A percentile compares a stretch with the other conserved stretches of the same genome.
phyloP scores from a whole-genome alignment of 805 yeast genomes.

The Ogataea zsoltii region DNA sequence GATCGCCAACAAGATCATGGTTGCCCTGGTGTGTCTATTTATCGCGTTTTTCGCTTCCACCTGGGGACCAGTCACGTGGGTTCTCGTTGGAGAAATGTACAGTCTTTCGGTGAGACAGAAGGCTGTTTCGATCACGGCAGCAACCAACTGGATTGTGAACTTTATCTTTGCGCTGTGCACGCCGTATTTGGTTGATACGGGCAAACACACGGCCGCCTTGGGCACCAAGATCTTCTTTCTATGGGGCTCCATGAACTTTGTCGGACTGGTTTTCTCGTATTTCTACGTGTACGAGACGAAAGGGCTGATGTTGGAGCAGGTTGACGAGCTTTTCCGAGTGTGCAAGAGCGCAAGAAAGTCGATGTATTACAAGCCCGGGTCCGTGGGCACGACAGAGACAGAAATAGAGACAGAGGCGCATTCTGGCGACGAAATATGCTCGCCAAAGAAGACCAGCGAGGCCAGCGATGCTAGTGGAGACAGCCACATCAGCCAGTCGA shows the following conservation, averaged over 20 bases:
- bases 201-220: conserved; percentile 63
- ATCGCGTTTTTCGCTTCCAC: conserved; percentile 77
- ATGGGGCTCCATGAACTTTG: conserved; percentile 72
- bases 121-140: conserved; percentile 73
- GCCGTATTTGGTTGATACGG: conserved; percentile 72
- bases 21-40: conserved; percentile 67
- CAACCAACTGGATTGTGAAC: conserved; percentile 80
- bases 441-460: background rate
- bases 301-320: conserved; percentile 78
- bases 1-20: conserved; percentile 53
- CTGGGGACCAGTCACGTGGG: conserved; percentile 88
- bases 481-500: too few species aligned
- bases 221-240: conserved; percentile 75
- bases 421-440: background rate
- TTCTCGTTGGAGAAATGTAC: conserved; percentile 61
- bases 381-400: background rate
- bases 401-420: too few species aligned
- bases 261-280: conserved; percentile 62
- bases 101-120: conserved; percentile 74
- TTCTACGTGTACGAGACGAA: conserved; percentile 76
- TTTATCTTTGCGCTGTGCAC: conserved; percentile 73
- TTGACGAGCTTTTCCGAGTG: conserved; percentile 68
- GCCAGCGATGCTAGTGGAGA: too few species aligned
- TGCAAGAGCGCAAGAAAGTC: conserved; percentile 59
- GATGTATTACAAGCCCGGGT: conserved; percentile 38